Conservation (phyloP, 2,329 filamentous ascomycete species). For the Diaporthe sp. region DNA sequence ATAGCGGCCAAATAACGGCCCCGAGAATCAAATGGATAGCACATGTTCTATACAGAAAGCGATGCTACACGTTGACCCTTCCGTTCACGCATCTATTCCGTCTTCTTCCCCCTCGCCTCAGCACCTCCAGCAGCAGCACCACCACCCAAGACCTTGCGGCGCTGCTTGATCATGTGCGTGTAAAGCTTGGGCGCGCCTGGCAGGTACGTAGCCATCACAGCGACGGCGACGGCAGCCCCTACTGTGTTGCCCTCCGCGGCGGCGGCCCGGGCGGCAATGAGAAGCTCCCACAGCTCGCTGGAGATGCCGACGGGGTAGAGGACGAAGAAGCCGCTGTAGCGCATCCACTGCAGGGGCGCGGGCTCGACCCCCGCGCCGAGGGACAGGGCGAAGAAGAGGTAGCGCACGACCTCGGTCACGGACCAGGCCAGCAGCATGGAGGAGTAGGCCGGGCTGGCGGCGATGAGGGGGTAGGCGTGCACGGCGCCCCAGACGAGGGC, state of each 20-base stretch:
- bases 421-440: constrained; percentile 90
- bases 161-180: constrained; percentile 94
- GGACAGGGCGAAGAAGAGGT: constrained; percentile 88
- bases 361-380: constrained; percentile 72
- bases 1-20: neutral
- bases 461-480: constrained; percentile 78
- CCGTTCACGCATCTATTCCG: constrained; percentile 48
- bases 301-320: constrained; percentile 93
- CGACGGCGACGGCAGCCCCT: constrained; percentile 41
- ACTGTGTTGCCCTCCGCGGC: constrained; percentile 53
- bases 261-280: constrained; percentile 72
- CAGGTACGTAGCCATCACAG: constrained; percentile 43
- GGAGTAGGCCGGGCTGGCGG: constrained; percentile 74
- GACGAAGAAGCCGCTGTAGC: constrained; percentile 93
- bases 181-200: constrained; percentile 84
- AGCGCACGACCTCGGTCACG: constrained; percentile 91
- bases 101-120: constrained; percentile 55
- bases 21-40: constrained; percentile 13
- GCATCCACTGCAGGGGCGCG: constrained; percentile 78
- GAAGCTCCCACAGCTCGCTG: constrained; percentile 88
- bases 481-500: constrained; percentile 91
- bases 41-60: neutral
- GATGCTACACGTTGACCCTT: neutral
- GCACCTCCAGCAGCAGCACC: constrained; percentile 42
- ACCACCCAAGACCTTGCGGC: constrained; percentile 80